Evolutionary conservation across 257 asterid species (phyloP).

Genomic region (Jasminum sambac): DNA sequence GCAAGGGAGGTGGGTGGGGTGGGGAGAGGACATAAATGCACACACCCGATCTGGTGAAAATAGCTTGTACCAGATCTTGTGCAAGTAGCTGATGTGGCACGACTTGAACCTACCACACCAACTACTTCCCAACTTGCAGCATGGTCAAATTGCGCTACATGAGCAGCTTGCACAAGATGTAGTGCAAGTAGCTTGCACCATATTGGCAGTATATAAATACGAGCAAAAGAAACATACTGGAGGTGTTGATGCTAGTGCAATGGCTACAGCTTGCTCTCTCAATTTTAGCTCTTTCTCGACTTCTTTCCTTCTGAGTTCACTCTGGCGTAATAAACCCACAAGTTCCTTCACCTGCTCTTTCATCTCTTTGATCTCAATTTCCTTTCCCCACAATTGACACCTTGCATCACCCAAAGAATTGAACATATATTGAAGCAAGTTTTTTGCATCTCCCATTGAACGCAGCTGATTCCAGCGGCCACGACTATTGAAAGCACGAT

Average conservation of each 20-base stretch:
- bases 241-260: slow-evolving; percentile 72
- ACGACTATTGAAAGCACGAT: slow-evolving; percentile 69
- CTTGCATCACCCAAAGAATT: slow-evolving; percentile 85
- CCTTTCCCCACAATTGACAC: slow-evolving; percentile 91
- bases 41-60: not conserved
- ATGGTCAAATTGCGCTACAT: too few relatives aligned
- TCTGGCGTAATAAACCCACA: slow-evolving; percentile 73
- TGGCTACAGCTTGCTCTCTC: slow-evolving; percentile 62
- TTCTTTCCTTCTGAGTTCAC: slow-evolving; percentile 85
- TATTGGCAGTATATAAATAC: not conserved
- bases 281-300: slow-evolving; percentile 73
- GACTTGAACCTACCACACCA: too few relatives aligned
- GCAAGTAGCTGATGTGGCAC: too few relatives aligned
- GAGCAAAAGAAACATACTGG: slow-evolving; percentile 46
- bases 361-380: slow-evolving; percentile 85
- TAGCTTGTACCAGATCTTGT: too few relatives aligned
- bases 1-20: not conserved
- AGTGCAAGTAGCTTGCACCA: too few relatives aligned
- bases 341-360: slow-evolving; percentile 94
- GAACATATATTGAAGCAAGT: slow-evolving; percentile 83
- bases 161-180: too few relatives aligned
- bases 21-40: not conserved
- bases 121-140: too few relatives aligned
- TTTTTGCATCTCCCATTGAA: slow-evolving; percentile 94
- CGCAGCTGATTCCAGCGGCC: slow-evolving; percentile 99